Evolutionary conservation across 345 rosid species (phyloP), one percentile per base, ranked within the genome.

Genomic region (Lepidium sativum): DNA sequence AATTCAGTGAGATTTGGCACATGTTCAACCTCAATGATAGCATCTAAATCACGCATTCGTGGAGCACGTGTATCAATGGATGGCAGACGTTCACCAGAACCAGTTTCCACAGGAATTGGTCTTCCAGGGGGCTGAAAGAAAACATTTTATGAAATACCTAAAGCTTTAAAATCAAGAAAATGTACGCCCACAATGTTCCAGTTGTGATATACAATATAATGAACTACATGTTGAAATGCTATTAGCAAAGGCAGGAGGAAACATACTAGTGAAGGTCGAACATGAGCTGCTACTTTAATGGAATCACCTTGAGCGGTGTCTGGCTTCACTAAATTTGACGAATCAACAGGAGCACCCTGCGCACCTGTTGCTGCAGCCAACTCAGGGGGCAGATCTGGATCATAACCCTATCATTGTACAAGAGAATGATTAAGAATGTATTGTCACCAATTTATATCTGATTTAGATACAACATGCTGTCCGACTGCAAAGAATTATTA

Each of bases 361-460:
- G 76, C 69, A 9, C 96, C 95, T 34, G 95, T 72, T 27, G 97
- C 99, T 66, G 96, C 99, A 61, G 91, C 99, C 71, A 95, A 82
- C 80, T 95, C 99, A 39, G 97, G 97, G 35, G 99, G 99, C 63
- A 95, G 72, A 75, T 95, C 97, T 39, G 97, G 99, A 83, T 95
- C 99, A 54, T 78, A 95, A 45, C 85, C 92, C 99, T 95, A 69
- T 57, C 61, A 73, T 52, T 48, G 23, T 17, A 54, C 32, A 60
- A 48, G 39, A 60, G 54, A 56, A 37, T 7, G 63, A 34, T 64
- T 54, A 65, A 54, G 21, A 63, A 40, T 54, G 38, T 35, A 40
- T 20, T 54, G 52, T 68, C 45, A 50, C 41, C 54, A 40, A 21
- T 57, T 49, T 41, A 53, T 29, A 63, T 47, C 21, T 21, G 29